phyloP scores from a whole-genome alignment of 495 filamentous ascomycete genomes.

The Bathelium albidoporum region DNA sequence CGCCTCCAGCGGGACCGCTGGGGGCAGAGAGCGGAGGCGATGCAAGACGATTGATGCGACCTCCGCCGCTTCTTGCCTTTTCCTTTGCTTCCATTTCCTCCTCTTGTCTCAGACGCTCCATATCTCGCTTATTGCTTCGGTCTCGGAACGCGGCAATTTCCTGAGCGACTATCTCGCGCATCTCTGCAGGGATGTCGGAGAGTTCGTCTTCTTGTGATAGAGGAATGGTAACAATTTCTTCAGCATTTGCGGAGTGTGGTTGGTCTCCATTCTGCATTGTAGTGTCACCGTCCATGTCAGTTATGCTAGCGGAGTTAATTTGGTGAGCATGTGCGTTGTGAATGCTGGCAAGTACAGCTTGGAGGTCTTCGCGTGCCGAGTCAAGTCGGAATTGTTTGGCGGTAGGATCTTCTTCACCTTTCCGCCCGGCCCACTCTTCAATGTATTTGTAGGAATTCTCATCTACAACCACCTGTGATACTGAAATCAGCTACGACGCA shows the following conservation, averaged over 20 bases:
- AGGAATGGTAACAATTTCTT: constrained; percentile 85
- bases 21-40: constrained; percentile 59
- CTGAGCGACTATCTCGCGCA: constrained; percentile 90
- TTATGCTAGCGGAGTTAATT: constrained; percentile 17
- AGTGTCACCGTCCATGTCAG: constrained; percentile 57
- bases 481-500: no score
- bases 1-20: constrained; percentile 58
- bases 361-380: constrained; percentile 53
- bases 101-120: constrained; percentile 75
- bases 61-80: constrained; percentile 56
- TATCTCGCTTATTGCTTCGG: constrained; percentile 72
- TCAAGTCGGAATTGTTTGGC: constrained; percentile 58
- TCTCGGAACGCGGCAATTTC: constrained; percentile 94
- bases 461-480: constrained; percentile 66
- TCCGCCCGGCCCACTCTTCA: constrained; percentile 61
- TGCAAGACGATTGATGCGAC: constrained; percentile 55
- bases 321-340: constrained; percentile 52
- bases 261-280: constrained; percentile 56
- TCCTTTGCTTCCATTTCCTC: constrained; percentile 90
- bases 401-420: constrained; percentile 54
- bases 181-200: constrained; percentile 88
- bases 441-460: constrained; percentile 68
- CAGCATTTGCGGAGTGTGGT: constrained; percentile 25
- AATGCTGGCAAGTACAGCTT: constrained; percentile 56
- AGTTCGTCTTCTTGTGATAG: constrained; percentile 87